Evolutionary conservation across 1,284 basidiomycete genomes (phyloP), one percentile per base, ranked within the genome.

Genomic region (Phellopilus nigrolimitatus): DNA sequence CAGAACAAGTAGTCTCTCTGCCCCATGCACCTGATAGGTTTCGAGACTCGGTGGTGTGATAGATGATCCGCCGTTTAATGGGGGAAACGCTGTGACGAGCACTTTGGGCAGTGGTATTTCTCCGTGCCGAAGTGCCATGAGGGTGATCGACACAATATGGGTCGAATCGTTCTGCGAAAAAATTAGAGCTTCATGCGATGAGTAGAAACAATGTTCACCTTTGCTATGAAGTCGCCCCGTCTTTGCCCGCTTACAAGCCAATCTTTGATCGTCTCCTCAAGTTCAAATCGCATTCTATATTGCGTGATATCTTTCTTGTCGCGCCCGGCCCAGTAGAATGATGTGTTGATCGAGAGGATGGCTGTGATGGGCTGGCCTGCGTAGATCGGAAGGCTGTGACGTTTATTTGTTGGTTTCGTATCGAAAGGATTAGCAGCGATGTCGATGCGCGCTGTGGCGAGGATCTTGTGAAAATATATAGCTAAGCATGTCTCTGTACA

Each of bases 221-320:
- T 75, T 8, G 85, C 88, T 22, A 73, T 57, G 59, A 90, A 91
- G 58, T 88, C 84, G 1, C 88, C 91, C 44, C 82, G 76, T 64
- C 89, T 90, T 37, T 76, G 74, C 8, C 91, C 90, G 56, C 86
- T 88, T 10, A 93, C 78, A 2, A 92, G 71, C 90, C 90, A 93
- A 58, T 91, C 88, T 43, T 76, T 78, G 10, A 80, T 73, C 65
- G 80, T 74, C 57, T 90, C 86, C 55, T 88, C 82, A 7, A 93
- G 71, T 56, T 91, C 85, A 60, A 86, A 93, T 25, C 80, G 74
- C 66, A 93, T 76, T 30, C 67, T 61, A 60, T 82, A 83, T 39
- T 67, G 65, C 25, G 66, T 66, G 7, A 66, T 67, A 44, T 70
- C 67, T 46, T 69, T 68, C 33, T 73, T 72, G 17, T 71, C 64